Evolutionary conservation across 2,329 filamentous ascomycete genomes (phyloP).

Genomic region (Apiospora pterosperma): DNA sequence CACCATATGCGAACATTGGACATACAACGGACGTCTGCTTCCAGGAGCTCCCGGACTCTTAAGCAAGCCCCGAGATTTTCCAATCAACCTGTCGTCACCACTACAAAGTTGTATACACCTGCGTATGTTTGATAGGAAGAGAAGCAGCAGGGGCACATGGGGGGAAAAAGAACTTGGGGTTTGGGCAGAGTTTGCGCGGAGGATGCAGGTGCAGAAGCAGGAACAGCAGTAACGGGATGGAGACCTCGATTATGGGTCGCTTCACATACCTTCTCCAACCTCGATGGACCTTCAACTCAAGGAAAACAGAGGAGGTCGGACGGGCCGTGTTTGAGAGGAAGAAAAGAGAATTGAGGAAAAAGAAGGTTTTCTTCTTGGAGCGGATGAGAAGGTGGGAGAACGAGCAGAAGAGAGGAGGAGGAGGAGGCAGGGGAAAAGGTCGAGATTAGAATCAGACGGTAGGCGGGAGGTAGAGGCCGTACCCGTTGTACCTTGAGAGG

Average conservation of each 20-base stretch:
- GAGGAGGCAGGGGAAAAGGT: slow-evolving; percentile 20
- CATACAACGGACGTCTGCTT: slow-evolving; percentile 6
- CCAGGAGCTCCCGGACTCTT: slow-evolving; percentile 21
- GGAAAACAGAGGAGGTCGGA: slow-evolving; percentile 32
- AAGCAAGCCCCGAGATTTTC: slow-evolving; percentile 18
- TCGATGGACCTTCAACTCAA: slow-evolving; percentile 21
- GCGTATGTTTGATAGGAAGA: slow-evolving; percentile 9
- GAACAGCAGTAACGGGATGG: slow-evolving; percentile 4
- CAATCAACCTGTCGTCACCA: slow-evolving; percentile 15
- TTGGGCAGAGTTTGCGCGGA: slow-evolving; percentile 12
- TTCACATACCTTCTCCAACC: slow-evolving; percentile 31
- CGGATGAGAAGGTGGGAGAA: slow-evolving; percentile 20
- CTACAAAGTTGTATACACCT: background rate
- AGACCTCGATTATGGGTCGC: slow-evolving; percentile 1
- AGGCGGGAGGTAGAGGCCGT: slow-evolving; percentile 10
- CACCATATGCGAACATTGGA: slow-evolving; percentile 4
- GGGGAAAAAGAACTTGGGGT: slow-evolving; percentile 1
- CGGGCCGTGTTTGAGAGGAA: slow-evolving; percentile 27
- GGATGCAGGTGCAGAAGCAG: slow-evolving; percentile 13
- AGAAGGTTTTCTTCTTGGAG: slow-evolving; percentile 23
- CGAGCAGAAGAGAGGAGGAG: slow-evolving; percentile 17
- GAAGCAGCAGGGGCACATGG: background rate
- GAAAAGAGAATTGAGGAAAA: slow-evolving; percentile 23
- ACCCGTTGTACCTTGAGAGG: slow-evolving; percentile 8
- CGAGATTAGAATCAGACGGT: slow-evolving; percentile 7